Conservation (phyloP, 192 early-diverging fungal species). For the Gonapodya prolifera region DNA sequence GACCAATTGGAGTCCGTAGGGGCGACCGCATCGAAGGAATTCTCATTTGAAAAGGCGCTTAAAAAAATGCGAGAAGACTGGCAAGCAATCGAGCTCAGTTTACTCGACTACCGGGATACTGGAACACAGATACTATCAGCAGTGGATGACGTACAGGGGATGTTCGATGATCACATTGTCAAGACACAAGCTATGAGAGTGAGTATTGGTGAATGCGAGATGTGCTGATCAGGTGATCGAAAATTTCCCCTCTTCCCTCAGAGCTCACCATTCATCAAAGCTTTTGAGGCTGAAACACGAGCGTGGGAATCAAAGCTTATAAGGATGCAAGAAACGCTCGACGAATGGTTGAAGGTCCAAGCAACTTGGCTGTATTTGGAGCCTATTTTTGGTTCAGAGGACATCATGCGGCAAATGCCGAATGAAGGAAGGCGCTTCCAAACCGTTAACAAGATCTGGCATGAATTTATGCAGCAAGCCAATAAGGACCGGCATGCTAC, state of each 20-base stretch:
- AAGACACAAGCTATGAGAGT: constrained; percentile 47
- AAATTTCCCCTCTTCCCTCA: not conserved
- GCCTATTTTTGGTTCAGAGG: constrained; percentile 48
- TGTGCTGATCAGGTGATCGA: not conserved
- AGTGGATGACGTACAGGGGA: constrained; percentile 43
- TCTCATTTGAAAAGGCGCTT: constrained; percentile 48
- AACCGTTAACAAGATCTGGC: constrained; percentile 47
- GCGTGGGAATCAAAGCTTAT: constrained; percentile 35
- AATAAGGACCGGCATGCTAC: constrained; percentile 31
- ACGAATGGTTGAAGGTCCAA: constrained; percentile 51
- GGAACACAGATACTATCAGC: constrained; percentile 40
- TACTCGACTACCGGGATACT: constrained; percentile 43
- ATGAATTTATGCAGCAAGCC: constrained; percentile 40
- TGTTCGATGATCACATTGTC: constrained; percentile 51
- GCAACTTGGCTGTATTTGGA: constrained; percentile 49
- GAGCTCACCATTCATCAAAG: constrained; percentile 45
- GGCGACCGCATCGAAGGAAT: constrained; percentile 42
- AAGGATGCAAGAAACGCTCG: constrained; percentile 46
- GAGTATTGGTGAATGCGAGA: not conserved
- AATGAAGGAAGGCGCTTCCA: constrained; percentile 43
- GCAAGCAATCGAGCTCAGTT: constrained; percentile 37
- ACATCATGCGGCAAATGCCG: constrained; percentile 54
- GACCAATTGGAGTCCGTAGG: constrained; percentile 35
- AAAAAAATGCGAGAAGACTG: constrained; percentile 52
- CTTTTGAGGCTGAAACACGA: constrained; percentile 41